Percentiles rank a stretch among this genome's conserved stretches.
Conservation (phyloP, 805 yeast species). For the Kluyveromyces dobzhanskii region DNA sequence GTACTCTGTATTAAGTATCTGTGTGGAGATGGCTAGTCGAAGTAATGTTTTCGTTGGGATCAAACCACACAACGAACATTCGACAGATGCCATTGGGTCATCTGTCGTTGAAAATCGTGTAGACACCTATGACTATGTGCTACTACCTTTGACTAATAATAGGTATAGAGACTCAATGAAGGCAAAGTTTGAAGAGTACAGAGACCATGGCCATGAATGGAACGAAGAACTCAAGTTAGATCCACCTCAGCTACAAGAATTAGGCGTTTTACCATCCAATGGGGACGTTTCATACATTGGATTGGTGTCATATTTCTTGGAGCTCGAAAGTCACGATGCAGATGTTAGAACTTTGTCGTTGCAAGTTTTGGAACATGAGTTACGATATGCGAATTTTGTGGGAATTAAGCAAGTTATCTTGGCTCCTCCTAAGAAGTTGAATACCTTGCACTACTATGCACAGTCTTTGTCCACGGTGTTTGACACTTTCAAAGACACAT, state of each 20-base stretch:
- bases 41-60: constrained; percentile 37
- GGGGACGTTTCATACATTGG: constrained; percentile 35
- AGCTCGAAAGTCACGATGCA: constrained; percentile 46
- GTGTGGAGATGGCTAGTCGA: constrained; percentile 2
- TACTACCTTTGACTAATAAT: constrained; percentile 47
- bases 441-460: constrained; percentile 42
- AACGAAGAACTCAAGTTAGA: constrained; percentile 16
- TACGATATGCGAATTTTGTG: constrained; percentile 48
- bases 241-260: constrained; percentile 28
- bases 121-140: constrained; percentile 39
- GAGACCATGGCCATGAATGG: constrained; percentile 5
- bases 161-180: constrained; percentile 39
- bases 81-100: constrained; percentile 25
- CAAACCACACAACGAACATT: constrained; percentile 33
- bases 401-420: constrained; percentile 49
- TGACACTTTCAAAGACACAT: constrained; percentile 17
- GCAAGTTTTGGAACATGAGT: constrained; percentile 51
- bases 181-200: constrained; percentile 30
- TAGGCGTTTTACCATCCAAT: constrained; percentile 25
- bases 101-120: constrained; percentile 6
- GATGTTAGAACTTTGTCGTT: constrained; percentile 43
- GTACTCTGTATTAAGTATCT: too few relatives aligned
- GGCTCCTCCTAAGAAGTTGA: constrained; percentile 56
- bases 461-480: constrained; percentile 34
- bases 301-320: constrained; percentile 60